phyloP scores from a whole-genome alignment of 2,329 filamentous ascomycete genomes.

The Colletotrichum nymphaeae region DNA sequence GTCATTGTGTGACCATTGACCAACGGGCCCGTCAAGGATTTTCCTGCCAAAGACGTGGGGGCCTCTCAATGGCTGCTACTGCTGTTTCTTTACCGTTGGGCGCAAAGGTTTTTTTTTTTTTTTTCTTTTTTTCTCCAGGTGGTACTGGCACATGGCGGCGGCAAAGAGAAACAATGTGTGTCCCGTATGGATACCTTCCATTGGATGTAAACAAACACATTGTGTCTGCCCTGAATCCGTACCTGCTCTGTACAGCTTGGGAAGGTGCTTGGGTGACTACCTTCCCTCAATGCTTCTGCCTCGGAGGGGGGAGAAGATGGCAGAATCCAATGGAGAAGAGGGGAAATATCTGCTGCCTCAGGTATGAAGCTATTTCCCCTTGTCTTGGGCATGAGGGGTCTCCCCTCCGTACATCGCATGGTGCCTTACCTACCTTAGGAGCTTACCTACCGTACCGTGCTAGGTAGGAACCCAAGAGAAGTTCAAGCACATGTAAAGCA shows the following conservation, averaged over 20 bases:
- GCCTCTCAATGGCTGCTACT: conserved; percentile 25
- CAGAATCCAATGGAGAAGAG: background rate
- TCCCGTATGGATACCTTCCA: too few relatives aligned
- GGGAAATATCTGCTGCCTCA: background rate
- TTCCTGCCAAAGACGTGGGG: conserved; percentile 20
- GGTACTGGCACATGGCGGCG: too few relatives aligned
- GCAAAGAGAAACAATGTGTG: too few relatives aligned
- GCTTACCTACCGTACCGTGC: too few relatives aligned
- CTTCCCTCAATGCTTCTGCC: background rate
- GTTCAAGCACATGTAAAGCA: background rate
- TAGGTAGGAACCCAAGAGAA: too few relatives aligned
- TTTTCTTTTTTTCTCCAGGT: too few relatives aligned
- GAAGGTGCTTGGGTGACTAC: background rate
- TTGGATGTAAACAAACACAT: too few relatives aligned
- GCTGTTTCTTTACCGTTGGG: background rate
- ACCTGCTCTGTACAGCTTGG: background rate
- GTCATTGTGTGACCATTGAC: background rate
- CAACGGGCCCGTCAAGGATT: background rate
- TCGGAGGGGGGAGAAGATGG: background rate
- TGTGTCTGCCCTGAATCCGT: background rate
- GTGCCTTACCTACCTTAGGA: too few relatives aligned
- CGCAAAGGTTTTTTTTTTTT: background rate
- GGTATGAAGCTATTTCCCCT: background rate
- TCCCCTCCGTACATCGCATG: too few relatives aligned
- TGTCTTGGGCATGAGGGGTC: too few relatives aligned